Evolutionary conservation across 225 moss, liverwort and hornwort species (phyloP), one percentile per base, ranked within the genome.

Genomic region (Straminergon stramineum): DNA sequence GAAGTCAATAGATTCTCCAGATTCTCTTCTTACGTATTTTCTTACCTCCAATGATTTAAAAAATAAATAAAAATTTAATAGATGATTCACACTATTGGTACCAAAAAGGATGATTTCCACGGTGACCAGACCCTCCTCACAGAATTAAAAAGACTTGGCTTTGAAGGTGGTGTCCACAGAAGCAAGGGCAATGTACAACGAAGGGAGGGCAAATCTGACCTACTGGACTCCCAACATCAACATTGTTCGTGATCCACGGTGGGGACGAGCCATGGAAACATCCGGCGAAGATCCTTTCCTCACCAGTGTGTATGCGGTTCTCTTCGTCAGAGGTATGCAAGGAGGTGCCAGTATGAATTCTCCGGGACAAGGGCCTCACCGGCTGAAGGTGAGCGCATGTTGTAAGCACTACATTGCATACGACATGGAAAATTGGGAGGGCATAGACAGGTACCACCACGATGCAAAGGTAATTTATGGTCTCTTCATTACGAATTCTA

Each of bases 191-290:
- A 89, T 92, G 82, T 89, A 89, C 87, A 92, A 92, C 19, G 71
- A 66, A 32, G 86, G 91, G 15, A 74, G 85, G 28, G 91, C 91
- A 0, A 76, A 87, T 57, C 89, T 92, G 18, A 92, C 92, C 24
- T 92, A 53, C 68, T 92, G 92, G 92, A 39, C 91, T 52, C 91
- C 92, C 61, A 92, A 91, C 53, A 89, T 92, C 89, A 92, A 92
- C 89, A 91, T 92, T 5, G 87, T 91, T 3, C 92, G 92, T 15
- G 92, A 92, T 20, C 92, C 91, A 1, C 89, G 92, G 10, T 92
- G 92, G 92, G 92, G 92, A 30, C 74, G 92, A 77, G 87, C 89
- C 53, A 91, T 91, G 87, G 92, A 92, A 75, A 92, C 92, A 1
- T 89, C 92, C 5, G 92, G 92, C 45, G 92, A 92, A 58, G 92